Percentiles rank a stretch among this genome's conserved stretches.
phyloP scores from a whole-genome alignment of 108 stramenopile species.

The Schizochytrium sp. region DNA sequence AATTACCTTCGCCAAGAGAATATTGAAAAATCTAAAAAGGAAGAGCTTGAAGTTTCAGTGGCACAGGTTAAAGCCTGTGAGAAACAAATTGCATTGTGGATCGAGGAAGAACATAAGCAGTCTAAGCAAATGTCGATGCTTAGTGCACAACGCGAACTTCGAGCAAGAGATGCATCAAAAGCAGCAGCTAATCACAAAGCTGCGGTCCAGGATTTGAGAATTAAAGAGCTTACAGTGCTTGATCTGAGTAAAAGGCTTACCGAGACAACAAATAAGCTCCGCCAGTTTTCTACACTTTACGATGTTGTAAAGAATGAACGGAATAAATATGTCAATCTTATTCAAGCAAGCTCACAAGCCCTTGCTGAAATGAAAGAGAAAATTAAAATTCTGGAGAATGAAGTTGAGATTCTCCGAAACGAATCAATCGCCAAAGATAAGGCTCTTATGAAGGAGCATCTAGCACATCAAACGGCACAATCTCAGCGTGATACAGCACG shows the following conservation, averaged over 20 bases:
- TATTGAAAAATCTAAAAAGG: slow-evolving; percentile 20
- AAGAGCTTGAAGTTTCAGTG: slow-evolving; percentile 58
- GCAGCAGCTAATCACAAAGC: slow-evolving; percentile 70
- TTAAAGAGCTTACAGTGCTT: slow-evolving; percentile 74
- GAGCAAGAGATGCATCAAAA: slow-evolving; percentile 66
- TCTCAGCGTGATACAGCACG: slow-evolving; percentile 73
- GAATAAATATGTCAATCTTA: slow-evolving; percentile 79
- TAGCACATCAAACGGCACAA: slow-evolving; percentile 71
- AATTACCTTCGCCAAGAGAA: slow-evolving; percentile 63
- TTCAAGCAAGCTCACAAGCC: slow-evolving; percentile 75
- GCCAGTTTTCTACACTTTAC: slow-evolving; percentile 79
- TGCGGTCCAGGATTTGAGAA: slow-evolving; percentile 70
- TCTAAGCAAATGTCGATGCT: slow-evolving; percentile 35
- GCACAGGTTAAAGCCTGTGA: slow-evolving; percentile 67
- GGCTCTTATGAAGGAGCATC: slow-evolving; percentile 73
- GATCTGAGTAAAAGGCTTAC: slow-evolving; percentile 76
- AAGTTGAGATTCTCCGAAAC: slow-evolving; percentile 79
- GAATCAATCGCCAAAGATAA: slow-evolving; percentile 78
- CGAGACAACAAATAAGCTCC: slow-evolving; percentile 74
- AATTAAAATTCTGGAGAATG: slow-evolving; percentile 77
- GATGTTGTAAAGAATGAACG: slow-evolving; percentile 81
- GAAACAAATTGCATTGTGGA: slow-evolving; percentile 42
- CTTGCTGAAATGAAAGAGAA: slow-evolving; percentile 82
- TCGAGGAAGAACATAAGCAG: slow-evolving; percentile 61
- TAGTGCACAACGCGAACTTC: slow-evolving; percentile 68